A percentile compares a stretch with the other conserved stretches of the same genome.
Conservation (phyloP, 1,139 yeast species). For the Arxiozyma slooffiae region DNA sequence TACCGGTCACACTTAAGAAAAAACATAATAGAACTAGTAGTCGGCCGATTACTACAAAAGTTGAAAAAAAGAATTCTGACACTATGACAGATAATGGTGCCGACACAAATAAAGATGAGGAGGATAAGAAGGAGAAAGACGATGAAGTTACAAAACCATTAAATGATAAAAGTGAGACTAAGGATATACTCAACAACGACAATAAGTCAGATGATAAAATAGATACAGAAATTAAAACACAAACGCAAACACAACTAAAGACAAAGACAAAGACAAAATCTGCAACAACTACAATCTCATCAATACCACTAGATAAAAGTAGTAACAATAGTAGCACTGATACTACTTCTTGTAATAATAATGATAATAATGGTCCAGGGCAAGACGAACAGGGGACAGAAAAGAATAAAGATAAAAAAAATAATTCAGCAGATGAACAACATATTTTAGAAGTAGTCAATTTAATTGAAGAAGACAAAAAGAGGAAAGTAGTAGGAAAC, state of each 20-base stretch:
- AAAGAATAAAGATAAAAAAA: too few relatives aligned
- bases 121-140: neutral
- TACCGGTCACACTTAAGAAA: neutral
- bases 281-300: too few relatives aligned
- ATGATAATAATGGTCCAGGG: too few relatives aligned
- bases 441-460: conserved; percentile 8
- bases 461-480: conserved; percentile 12
- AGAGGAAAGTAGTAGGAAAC: conserved; percentile 9
- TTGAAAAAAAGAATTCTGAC: neutral
- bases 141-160: neutral
- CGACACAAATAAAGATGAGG: neutral
- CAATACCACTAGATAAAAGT: neutral
- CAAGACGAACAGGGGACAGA: neutral
- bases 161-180: too few relatives aligned
- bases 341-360: too few relatives aligned
- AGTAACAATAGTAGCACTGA: neutral
- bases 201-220: neutral
- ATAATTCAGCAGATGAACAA: neutral
- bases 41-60: neutral
- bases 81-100: neutral
- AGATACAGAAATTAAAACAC: neutral
- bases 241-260: neutral
- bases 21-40: neutral
- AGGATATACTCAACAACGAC: too few relatives aligned
- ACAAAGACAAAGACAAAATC: neutral